Evolutionary conservation across 305 asterid species (phyloP), one percentile per base, ranked within the genome.

Genomic region (Rubia tinctorum): DNA sequence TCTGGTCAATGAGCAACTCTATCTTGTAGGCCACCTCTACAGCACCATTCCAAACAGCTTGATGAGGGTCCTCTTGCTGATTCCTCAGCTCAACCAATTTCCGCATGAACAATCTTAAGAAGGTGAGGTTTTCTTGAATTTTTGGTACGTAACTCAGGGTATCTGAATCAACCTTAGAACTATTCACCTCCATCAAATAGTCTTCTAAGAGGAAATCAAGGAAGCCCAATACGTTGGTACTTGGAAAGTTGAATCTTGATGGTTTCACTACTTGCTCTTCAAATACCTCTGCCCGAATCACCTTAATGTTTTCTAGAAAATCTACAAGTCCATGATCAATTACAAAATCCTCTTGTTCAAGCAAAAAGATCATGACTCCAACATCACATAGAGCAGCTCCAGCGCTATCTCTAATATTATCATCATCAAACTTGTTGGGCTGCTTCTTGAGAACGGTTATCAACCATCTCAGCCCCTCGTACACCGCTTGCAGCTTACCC

Each of bases 1-100:
- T 18, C 13, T 39, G 70, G 51, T 66, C 70, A 2, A 66, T 66
- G 45, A 40, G 70, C 40, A 30, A 40, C 17, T 66, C 70, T 43
- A 68, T 0, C 39, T 6, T 43, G 22, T 68, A 44, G 4, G 72
- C 59, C 40, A 44, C 59, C 59, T 25, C 60, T 5, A 68, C 8
- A 68, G 18, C 20, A 22, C 3, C 20, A 44, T 44, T 15, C 58
- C 42, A 68, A 6, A 53, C 22, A 53, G 59, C 23, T 17, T 53
- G 59, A 53, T 51, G 58, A 17, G 17, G 58, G 22, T 17, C 58
- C 2, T 18, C 18, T 2, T 68, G 39, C 23, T 44, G 20, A 44
- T 44, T 23, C 10, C 40, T 17, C 59, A 68, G 22, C 59, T 44
- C 55, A 7, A 42, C 0, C 15, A 66, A 3, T n/a, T 18, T 18